phyloP scores from a whole-genome alignment of 228 moss, liverwort and hornwort genomes.

The Sphagnum fallax region DNA sequence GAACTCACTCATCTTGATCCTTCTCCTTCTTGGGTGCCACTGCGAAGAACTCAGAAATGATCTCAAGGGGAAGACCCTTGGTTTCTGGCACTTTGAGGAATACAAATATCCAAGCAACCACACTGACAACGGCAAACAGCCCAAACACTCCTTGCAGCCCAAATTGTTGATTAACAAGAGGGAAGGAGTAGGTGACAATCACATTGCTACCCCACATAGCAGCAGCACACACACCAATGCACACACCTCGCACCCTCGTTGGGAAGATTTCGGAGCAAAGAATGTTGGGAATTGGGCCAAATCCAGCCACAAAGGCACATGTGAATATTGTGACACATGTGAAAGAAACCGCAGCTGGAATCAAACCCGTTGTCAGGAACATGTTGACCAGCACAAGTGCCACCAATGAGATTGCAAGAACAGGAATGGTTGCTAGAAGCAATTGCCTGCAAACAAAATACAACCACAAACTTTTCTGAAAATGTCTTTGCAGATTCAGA shows the following conservation, averaged over 20 bases:
- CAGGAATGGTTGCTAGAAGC: slow-evolving; percentile 69
- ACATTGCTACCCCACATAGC: slow-evolving; percentile 94
- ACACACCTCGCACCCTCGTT: slow-evolving; percentile 85
- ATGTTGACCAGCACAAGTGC: slow-evolving; percentile 52
- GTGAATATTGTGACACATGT: slow-evolving; percentile 71
- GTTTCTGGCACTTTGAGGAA: slow-evolving; percentile 94
- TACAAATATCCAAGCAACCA: slow-evolving; percentile 83
- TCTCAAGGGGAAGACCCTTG: slow-evolving; percentile 84
- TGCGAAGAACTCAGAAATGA: slow-evolving; percentile 92
- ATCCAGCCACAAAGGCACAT: slow-evolving; percentile 87
- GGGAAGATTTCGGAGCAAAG: slow-evolving; percentile 95
- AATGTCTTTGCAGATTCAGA: too few relatives aligned
- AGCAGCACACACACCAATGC: slow-evolving; percentile 83
- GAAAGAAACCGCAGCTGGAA: slow-evolving; percentile 70
- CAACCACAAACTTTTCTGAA: too few relatives aligned
- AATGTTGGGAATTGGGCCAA: slow-evolving; percentile 97
- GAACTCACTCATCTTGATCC: not conserved
- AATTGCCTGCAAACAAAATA: slow-evolving; percentile 44
- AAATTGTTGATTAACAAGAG: slow-evolving; percentile 62
- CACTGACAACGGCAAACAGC: slow-evolving; percentile 67
- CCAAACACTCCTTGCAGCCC: slow-evolving; percentile 80
- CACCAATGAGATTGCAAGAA: slow-evolving; percentile 54
- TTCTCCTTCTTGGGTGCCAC: slow-evolving; percentile 42
- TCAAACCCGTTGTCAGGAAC: slow-evolving; percentile 45
- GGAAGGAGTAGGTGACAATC: slow-evolving; percentile 80